Evolutionary conservation across 805 yeast genomes (phyloP).

Genomic region (Diddensiella transvaalensis): DNA sequence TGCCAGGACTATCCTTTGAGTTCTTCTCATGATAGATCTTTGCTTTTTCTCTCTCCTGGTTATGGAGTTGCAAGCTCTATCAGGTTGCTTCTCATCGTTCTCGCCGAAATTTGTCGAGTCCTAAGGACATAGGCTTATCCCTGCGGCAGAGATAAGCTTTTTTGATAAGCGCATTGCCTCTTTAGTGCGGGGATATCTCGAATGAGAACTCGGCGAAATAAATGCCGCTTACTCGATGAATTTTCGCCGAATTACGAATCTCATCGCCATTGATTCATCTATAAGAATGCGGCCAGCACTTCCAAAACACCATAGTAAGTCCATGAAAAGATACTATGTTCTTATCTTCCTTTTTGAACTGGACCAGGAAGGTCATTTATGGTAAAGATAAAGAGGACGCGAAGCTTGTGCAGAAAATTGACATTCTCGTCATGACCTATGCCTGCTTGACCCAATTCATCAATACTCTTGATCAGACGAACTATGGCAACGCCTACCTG

Average conservation of each 20-base stretch:
- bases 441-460: conserved; percentile 9
- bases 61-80: no score
- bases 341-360: conserved; percentile 5
- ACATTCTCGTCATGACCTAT: conserved; percentile 7
- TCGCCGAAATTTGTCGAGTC: not conserved
- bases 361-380: conserved; percentile 7
- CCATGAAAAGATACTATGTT: no score
- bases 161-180: not conserved
- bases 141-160: not conserved
- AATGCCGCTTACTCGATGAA: not conserved
- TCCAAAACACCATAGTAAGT: no score
- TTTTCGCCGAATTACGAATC: no score
- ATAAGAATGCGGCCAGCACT: no score
- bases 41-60: not conserved
- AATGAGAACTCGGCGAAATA: not conserved
- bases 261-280: no score
- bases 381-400: conserved; percentile 9
- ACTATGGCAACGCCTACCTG: conserved; percentile 43
- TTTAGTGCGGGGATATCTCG: not conserved
- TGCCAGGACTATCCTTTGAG: no score
- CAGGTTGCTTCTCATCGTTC: not conserved
- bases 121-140: not conserved
- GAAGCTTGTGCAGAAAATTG: conserved; percentile 9
- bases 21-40: no score
- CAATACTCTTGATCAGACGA: conserved; percentile 36